A percentile compares a stretch with the other conserved stretches of the same genome.
These are phyloP conservation scores for Arthroderma sp. DNA, from an alignment of 2,329 filamentous ascomycete genomes.

Conservation along the genomic window DNA sequence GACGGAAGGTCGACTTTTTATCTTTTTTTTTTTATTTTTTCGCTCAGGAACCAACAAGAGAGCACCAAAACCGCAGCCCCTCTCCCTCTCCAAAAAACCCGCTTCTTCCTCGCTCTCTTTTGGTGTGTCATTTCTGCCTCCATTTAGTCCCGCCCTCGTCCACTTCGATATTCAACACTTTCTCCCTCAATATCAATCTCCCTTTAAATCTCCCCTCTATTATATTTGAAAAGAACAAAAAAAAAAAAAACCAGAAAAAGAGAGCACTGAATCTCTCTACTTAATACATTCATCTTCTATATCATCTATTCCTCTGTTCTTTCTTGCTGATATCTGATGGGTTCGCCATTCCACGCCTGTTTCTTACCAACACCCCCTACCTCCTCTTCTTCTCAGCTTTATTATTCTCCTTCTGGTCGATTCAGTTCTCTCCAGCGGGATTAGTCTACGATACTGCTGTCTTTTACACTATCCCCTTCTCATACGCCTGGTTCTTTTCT, in stretches of 20 bases:
- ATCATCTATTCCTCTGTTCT: slow-evolving; percentile 23
- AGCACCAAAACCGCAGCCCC: too few relatives aligned
- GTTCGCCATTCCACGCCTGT: slow-evolving; percentile 18
- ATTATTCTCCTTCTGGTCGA: slow-evolving; percentile 37
- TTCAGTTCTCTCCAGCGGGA: slow-evolving; percentile 15
- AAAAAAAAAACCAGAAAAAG: too few relatives aligned
- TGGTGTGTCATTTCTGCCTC: too few relatives aligned
- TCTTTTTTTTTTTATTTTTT: too few relatives aligned
- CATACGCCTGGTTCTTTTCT: background rate
- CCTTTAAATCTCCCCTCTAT: background rate
- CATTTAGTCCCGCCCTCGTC: slow-evolving; percentile 28
- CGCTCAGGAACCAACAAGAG: too few relatives aligned
- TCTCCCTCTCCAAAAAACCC: background rate
- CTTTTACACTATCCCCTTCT: background rate
- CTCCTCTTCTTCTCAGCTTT: slow-evolving; percentile 38
- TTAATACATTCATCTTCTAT: background rate
- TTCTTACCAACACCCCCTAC: slow-evolving; percentile 28
- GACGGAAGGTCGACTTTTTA: too few relatives aligned
- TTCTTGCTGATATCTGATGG: slow-evolving; percentile 22
- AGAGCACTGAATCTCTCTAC: background rate
- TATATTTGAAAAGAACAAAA: too few relatives aligned
- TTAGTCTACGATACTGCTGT: slow-evolving; percentile 3
- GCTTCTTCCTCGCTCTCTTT: too few relatives aligned
- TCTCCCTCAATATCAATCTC: background rate
- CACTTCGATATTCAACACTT: slow-evolving; percentile 18